Evolutionary conservation across 768 basidiomycete genomes (phyloP).

Genomic region (Phlegmacium glaucopus): DNA sequence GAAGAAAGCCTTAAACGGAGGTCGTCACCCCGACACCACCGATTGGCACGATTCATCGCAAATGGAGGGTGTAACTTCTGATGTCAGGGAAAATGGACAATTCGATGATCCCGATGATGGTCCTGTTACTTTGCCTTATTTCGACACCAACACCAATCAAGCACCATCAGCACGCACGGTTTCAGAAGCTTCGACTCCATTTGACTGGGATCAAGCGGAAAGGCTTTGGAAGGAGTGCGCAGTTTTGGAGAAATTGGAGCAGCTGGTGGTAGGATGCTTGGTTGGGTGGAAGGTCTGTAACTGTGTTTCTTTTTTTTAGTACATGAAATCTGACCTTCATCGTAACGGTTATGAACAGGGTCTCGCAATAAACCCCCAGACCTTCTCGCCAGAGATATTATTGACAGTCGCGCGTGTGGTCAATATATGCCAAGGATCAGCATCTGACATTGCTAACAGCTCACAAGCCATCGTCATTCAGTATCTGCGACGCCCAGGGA

Average conservation of each 20-base stretch:
- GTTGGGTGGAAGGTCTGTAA: conserved; percentile 50
- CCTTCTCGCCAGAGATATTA: conserved; percentile 57
- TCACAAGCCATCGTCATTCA: conserved; percentile 2
- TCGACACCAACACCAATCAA: conserved; percentile 8
- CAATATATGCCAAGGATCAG: conserved; percentile 5
- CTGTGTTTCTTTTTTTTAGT: conserved; percentile 1
- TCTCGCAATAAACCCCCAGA: conserved; percentile 55
- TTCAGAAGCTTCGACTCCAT: conserved; percentile 5
- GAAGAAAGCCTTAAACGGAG: conserved; percentile 20
- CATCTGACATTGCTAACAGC: not conserved
- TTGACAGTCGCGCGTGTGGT: conserved; percentile 43
- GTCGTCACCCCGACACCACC: not conserved
- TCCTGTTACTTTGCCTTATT: conserved; percentile 17
- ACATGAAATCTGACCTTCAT: not conserved
- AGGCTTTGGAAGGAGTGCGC: conserved; percentile 25
- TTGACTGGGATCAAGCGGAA: conserved; percentile 38
- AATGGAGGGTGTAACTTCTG: not conserved
- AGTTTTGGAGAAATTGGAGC: conserved; percentile 18
- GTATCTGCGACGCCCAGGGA: conserved; percentile 12
- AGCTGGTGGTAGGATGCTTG: conserved; percentile 26
- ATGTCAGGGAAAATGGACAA: not conserved
- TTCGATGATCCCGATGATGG: conserved; percentile 10
- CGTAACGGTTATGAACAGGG: conserved; percentile 35
- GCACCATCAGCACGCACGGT: not conserved
- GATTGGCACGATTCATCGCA: not conserved